phyloP scores from a whole-genome alignment of 805 yeast species.

The Cyberlindnera amylophila region DNA sequence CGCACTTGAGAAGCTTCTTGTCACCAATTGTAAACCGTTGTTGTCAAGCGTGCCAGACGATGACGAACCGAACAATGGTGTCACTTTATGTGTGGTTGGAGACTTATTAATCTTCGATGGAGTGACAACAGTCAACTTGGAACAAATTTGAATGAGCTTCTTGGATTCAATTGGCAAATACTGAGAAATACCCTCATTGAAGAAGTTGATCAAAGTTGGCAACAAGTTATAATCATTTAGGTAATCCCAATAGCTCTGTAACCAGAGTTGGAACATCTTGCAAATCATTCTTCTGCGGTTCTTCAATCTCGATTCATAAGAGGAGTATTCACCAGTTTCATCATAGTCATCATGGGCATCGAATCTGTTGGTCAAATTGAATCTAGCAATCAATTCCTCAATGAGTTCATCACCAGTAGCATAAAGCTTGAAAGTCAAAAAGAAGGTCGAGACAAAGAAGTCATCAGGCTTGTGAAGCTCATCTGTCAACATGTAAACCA shows the following conservation, averaged over 20 bases:
- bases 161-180: slow-evolving; percentile 64
- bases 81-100: slow-evolving; percentile 11
- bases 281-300: slow-evolving; percentile 66
- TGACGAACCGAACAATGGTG: slow-evolving; percentile 7
- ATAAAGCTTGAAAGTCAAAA: slow-evolving; percentile 72
- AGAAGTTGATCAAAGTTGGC: slow-evolving; percentile 70
- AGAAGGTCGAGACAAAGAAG: slow-evolving; percentile 67
- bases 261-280: slow-evolving; percentile 74
- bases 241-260: slow-evolving; percentile 85
- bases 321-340: slow-evolving; percentile 35
- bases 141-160: slow-evolving; percentile 56
- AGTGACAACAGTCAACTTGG: slow-evolving; percentile 54
- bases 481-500: slow-evolving; percentile 63
- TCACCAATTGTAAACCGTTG: slow-evolving; percentile 43
- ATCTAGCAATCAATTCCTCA: slow-evolving; percentile 62
- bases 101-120: slow-evolving; percentile 39
- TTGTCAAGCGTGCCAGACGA: slow-evolving; percentile 14
- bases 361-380: slow-evolving; percentile 45
- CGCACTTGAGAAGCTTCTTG: slow-evolving; percentile 39
- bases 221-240: slow-evolving; percentile 55
- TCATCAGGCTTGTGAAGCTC: slow-evolving; percentile 60
- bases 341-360: slow-evolving; percentile 31
- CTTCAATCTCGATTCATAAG: slow-evolving; percentile 36
- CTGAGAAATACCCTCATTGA: slow-evolving; percentile 68
- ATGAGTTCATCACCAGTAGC: slow-evolving; percentile 63